These are phyloP conservation scores for Rhododendron kiyosumense DNA, from an alignment of 148 eudicot genomes.

Conservation along the genomic window DNA sequence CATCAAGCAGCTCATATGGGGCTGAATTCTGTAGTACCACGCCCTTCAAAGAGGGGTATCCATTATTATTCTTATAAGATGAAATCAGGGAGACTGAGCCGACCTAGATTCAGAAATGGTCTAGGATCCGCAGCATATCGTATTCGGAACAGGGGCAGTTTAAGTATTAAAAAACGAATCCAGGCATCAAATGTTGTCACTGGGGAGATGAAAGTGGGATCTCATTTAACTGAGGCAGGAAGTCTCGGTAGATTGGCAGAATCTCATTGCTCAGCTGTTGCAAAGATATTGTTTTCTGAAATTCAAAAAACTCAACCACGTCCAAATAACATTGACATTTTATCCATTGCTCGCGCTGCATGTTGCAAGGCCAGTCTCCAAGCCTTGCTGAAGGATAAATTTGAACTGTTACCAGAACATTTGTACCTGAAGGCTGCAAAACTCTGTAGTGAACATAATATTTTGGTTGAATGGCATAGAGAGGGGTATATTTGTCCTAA, in stretches of 20 bases:
- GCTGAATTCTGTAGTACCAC: conserved; percentile 36
- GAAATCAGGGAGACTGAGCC: conserved; percentile 76
- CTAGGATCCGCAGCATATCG: conserved; percentile 58
- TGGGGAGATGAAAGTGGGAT: conserved; percentile 31
- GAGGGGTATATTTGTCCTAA: conserved; percentile 66
- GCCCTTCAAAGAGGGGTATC: conserved; percentile 57
- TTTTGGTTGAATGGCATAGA: conserved; percentile 69
- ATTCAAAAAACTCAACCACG: conserved; percentile 71
- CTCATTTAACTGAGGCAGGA: conserved; percentile 42
- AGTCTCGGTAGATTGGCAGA: conserved; percentile 65
- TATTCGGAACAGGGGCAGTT: conserved; percentile 57
- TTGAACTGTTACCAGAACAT: conserved; percentile 74
- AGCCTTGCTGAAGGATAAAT: conserved; percentile 62
- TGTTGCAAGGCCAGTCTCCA: conserved; percentile 78
- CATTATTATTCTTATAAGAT: conserved; percentile 72
- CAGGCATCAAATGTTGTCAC: conserved; percentile 42
- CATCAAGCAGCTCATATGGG: conserved; percentile 99
- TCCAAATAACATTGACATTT: conserved; percentile 67
- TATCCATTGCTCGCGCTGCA: conserved; percentile 61
- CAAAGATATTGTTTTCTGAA: conserved; percentile 59
- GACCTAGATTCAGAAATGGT: conserved; percentile 75
- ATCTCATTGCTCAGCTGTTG: conserved; percentile 73
- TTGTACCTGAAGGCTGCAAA: conserved; percentile 87
- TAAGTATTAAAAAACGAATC: conserved; percentile 63
- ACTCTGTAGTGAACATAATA: conserved; percentile 82